A percentile compares a stretch with the other conserved stretches of the same genome.
Evolutionary conservation across 1,284 basidiomycete species (phyloP).

Genomic region (Microbotryum saponariae): DNA sequence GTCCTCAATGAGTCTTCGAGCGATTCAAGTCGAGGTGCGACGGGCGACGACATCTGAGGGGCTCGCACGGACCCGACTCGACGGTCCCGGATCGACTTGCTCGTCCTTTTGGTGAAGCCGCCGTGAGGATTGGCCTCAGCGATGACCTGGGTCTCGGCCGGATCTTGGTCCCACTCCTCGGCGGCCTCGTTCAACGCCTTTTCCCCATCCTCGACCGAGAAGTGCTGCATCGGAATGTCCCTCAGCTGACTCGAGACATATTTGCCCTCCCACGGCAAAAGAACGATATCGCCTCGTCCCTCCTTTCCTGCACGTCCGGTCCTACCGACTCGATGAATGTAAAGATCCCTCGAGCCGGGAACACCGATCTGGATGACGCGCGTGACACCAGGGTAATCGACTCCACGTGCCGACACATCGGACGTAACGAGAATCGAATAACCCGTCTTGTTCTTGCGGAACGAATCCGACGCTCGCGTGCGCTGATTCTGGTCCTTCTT

Average conservation of each 20-base stretch:
- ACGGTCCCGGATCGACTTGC: constrained; percentile 3
- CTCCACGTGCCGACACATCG: constrained; percentile 45
- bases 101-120: constrained; percentile 4
- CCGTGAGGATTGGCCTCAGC: constrained; percentile 4
- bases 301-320: constrained; percentile 68
- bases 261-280: constrained; percentile 71
- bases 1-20: constrained; percentile 44
- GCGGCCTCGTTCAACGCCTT: constrained; percentile 52
- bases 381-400: constrained; percentile 62
- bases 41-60: constrained; percentile 20
- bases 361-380: constrained; percentile 88
- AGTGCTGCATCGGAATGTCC: constrained; percentile 61
- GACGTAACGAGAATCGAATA: constrained; percentile 41
- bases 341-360: constrained; percentile 63
- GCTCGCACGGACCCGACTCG: background rate
- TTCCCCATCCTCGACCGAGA: constrained; percentile 51
- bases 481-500: constrained; percentile 62
- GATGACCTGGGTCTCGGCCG: constrained; percentile 35
- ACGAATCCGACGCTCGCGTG: constrained; percentile 57
- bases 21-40: constrained; percentile 34
- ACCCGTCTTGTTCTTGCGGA: constrained; percentile 56
- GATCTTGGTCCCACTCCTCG: constrained; percentile 50
- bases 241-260: constrained; percentile 62
- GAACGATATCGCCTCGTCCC: constrained; percentile 80
- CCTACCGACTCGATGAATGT: constrained; percentile 85